Percentiles rank a stretch among this genome's conserved stretches.
phyloP scores from a whole-genome alignment of 2,329 filamentous ascomycete genomes.

The Fusarium hostae region DNA sequence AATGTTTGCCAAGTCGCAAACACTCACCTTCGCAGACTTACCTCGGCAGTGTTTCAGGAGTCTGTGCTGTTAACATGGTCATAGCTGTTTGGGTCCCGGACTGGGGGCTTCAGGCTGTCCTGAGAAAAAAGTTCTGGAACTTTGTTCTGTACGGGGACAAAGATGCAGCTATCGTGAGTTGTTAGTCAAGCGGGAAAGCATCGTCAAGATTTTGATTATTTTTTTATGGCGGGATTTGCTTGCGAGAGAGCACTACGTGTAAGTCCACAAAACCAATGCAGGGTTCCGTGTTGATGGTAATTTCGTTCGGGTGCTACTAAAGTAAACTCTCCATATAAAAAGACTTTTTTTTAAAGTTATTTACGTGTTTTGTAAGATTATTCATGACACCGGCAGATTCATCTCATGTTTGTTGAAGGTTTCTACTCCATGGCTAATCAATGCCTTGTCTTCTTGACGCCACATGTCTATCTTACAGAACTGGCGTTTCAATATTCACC shows the following conservation, averaged over 20 bases:
- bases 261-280: slow-evolving; percentile 2
- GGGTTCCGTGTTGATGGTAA: slow-evolving; percentile 11
- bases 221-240: neutral
- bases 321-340: neutral
- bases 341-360: neutral
- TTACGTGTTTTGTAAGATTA: neutral
- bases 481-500: slow-evolving; percentile 35
- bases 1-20: slow-evolving; percentile 34
- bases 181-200: neutral
- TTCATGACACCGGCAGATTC: neutral
- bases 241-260: neutral
- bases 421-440: neutral
- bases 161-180: slow-evolving; percentile 15
- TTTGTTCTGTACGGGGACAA: slow-evolving; percentile 2
- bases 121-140: slow-evolving; percentile 27
- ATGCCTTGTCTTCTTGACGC: slow-evolving; percentile 3
- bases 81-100: slow-evolving; percentile 10
- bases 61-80: slow-evolving; percentile 17
- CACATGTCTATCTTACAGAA: slow-evolving; percentile 8
- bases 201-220: neutral
- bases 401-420: neutral
- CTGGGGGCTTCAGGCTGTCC: slow-evolving; percentile 17
- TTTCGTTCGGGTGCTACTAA: slow-evolving; percentile 5
- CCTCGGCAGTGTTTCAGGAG: slow-evolving; percentile 31
- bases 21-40: slow-evolving; percentile 3